Evolutionary conservation across 495 filamentous ascomycete genomes (phyloP), one percentile per base, ranked within the genome.

Genomic region (Pyrenula aspistea): DNA sequence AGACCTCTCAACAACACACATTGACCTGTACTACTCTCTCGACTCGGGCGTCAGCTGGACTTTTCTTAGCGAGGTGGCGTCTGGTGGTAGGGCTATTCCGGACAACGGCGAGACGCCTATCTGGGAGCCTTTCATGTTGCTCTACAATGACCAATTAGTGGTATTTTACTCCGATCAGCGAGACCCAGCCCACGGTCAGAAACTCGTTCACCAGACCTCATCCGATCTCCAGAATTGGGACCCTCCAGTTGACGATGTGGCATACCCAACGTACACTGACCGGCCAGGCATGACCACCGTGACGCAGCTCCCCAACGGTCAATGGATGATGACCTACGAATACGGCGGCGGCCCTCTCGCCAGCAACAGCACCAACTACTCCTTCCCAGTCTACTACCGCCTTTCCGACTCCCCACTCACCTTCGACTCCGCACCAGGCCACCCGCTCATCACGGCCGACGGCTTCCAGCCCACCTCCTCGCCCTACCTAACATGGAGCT

Each of bases 101-200:
- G 70, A 75, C 55, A 86, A 87, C 63, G 84, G 83, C 2, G 55
- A 77, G 42, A 84, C 82, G 0, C 82, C 84, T 1, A 77, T 88
- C 3, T 88, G 85, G 85, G 85, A 89, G 65, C 85, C 85, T 0
- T 86, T 83, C 63, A 64, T 88, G 20, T 60, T 87, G 69, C 59
- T 64, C 22, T 63, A 75, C 61, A 70, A 84, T 23, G 69, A 76
- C 51, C 71, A 81, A 56, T 65, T 88, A 21, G 73, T 87, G 22
- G 70, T 69, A 67, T 89, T 82, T 66, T 89, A 87, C 67, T 81
- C 83, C 2, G 85, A 89, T 62, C 84, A 87, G 61, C 73, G 85
- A 42, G 84, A 87, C 63, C 67, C 74, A 19, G 71, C 68, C 0
- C 70, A 88, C 60, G 83, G 83, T 22, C 85, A 88, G 65, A 86